These are phyloP conservation scores for Ustanciosporium gigantosporum DNA, from an alignment of 1,284 basidiomycete genomes.

Conservation along the genomic window DNA sequence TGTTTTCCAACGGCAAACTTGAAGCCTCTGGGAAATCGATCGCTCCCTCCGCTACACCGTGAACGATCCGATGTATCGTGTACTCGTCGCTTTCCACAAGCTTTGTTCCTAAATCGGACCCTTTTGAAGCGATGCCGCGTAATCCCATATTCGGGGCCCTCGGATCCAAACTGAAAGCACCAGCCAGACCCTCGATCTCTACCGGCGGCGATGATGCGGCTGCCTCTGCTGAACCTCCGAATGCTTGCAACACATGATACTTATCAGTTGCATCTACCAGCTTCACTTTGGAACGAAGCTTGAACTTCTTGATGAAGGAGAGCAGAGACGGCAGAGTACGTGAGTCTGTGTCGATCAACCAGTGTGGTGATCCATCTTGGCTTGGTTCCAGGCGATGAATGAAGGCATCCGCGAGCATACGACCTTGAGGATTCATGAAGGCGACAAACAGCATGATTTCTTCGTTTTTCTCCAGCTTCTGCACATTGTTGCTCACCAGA, in stretches of 20 bases:
- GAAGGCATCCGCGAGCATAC: slow-evolving; percentile 85
- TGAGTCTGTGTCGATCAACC: slow-evolving; percentile 75
- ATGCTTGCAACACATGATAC: slow-evolving; percentile 79
- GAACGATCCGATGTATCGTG: slow-evolving; percentile 75
- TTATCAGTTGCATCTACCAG: slow-evolving; percentile 73
- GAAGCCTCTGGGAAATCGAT: slow-evolving; percentile 76
- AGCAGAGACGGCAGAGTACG: slow-evolving; percentile 66
- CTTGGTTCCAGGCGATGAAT: slow-evolving; percentile 66
- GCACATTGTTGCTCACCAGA: slow-evolving; percentile 70
- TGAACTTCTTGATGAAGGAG: slow-evolving; percentile 76
- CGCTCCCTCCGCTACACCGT: slow-evolving; percentile 85
- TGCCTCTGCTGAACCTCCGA: slow-evolving; percentile 64
- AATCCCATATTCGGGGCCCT: slow-evolving; percentile 45
- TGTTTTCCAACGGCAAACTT: slow-evolving; percentile 89
- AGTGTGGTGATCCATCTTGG: slow-evolving; percentile 62
- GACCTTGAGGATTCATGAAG: slow-evolving; percentile 86
- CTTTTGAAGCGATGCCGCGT: slow-evolving; percentile 22
- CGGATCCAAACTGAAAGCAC: slow-evolving; percentile 9
- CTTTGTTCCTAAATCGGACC: not conserved
- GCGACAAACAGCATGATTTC: slow-evolving; percentile 68
- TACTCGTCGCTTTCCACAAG: slow-evolving; percentile 64
- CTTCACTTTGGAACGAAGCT: slow-evolving; percentile 86
- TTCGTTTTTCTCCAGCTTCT: slow-evolving; percentile 37
- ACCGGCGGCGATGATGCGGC: not conserved
- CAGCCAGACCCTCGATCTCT: not conserved